Percentiles rank a stretch among this genome's conserved stretches.
These are phyloP conservation scores for Cicer judaicum DNA, from an alignment of 306 rosid genomes.

Conservation along the genomic window DNA sequence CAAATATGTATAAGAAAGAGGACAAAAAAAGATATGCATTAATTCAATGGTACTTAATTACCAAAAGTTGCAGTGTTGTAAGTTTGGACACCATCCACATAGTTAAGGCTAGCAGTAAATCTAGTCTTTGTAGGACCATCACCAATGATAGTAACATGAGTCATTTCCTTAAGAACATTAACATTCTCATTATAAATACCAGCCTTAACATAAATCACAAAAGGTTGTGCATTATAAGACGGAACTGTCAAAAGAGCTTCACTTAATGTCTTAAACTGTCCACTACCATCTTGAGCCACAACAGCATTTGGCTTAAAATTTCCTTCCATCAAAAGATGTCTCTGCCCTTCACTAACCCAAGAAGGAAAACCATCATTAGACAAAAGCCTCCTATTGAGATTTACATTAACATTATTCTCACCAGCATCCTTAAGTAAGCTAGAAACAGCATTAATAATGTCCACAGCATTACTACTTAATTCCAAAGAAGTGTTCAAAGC, in stretches of 20 bases:
- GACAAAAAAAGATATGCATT: too few species aligned
- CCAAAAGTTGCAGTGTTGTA: constrained; percentile 67
- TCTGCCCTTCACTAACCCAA: constrained; percentile 49
- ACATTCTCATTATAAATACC: constrained; percentile 67
- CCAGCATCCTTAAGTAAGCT: constrained; percentile 4
- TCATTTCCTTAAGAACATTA: constrained; percentile 42
- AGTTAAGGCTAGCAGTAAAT: constrained; percentile 56
- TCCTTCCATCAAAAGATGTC: constrained; percentile 41
- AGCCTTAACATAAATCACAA: constrained; percentile 72
- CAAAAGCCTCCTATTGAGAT: constrained; percentile 42
- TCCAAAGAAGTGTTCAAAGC: constrained; percentile 51
- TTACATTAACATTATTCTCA: background rate
- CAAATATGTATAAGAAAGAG: too few species aligned
- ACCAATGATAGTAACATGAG: constrained; percentile 60
- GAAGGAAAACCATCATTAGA: constrained; percentile 43
- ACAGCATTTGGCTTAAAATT: constrained; percentile 51
- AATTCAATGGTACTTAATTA: constrained; percentile 35
- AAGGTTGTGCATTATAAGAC: constrained; percentile 41
- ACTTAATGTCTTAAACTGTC: constrained; percentile 59
- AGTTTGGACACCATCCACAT: constrained; percentile 55
- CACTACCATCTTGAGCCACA: constrained; percentile 73
- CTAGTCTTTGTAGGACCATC: constrained; percentile 78
- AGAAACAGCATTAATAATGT: constrained; percentile 52
- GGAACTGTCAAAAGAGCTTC: constrained; percentile 70
- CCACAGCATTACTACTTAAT: constrained; percentile 70